Evolutionary conservation across 2,329 filamentous ascomycete genomes (phyloP).

Genomic region (Fusarium nurragi): DNA sequence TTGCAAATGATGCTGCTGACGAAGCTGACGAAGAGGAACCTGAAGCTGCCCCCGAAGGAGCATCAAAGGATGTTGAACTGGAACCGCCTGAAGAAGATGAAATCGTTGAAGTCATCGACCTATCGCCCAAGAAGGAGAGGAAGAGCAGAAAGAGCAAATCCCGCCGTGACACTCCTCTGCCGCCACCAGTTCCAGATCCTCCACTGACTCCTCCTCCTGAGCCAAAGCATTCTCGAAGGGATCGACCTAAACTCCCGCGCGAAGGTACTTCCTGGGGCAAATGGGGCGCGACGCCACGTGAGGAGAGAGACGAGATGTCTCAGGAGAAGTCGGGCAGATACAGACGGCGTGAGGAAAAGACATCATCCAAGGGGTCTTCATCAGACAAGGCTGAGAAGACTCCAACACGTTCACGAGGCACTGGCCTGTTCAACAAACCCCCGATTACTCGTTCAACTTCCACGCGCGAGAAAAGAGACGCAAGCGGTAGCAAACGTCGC

Average conservation of each 20-base stretch:
- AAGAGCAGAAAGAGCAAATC: slow-evolving; percentile 55
- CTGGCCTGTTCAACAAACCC: slow-evolving; percentile 73
- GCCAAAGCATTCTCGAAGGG: slow-evolving; percentile 70
- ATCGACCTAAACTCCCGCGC: slow-evolving; percentile 72
- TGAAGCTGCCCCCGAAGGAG: slow-evolving; percentile 43
- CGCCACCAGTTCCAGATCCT: slow-evolving; percentile 57
- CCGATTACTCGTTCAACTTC: slow-evolving; percentile 76
- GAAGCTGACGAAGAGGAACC: slow-evolving; percentile 45
- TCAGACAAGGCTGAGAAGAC: slow-evolving; percentile 73
- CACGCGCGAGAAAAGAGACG: slow-evolving; percentile 69
- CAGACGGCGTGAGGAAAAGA: slow-evolving; percentile 69
- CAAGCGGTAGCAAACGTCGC: slow-evolving; percentile 67
- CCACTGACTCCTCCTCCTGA: slow-evolving; percentile 63
- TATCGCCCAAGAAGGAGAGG: slow-evolving; percentile 57
- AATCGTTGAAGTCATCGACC: slow-evolving; percentile 60
- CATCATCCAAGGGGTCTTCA: slow-evolving; percentile 73
- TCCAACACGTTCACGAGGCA: slow-evolving; percentile 64
- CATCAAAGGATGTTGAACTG: slow-evolving; percentile 47
- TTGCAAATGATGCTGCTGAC: slow-evolving; percentile 19
- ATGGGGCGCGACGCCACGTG: slow-evolving; percentile 68
- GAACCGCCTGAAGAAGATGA: slow-evolving; percentile 28
- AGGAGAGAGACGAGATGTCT: slow-evolving; percentile 60
- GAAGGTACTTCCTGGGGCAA: slow-evolving; percentile 78
- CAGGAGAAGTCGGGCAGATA: slow-evolving; percentile 67
- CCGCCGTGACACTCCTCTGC: slow-evolving; percentile 50